phyloP scores from a whole-genome alignment of 192 early-diverging fungal genomes.

The Coemansia sp. region DNA sequence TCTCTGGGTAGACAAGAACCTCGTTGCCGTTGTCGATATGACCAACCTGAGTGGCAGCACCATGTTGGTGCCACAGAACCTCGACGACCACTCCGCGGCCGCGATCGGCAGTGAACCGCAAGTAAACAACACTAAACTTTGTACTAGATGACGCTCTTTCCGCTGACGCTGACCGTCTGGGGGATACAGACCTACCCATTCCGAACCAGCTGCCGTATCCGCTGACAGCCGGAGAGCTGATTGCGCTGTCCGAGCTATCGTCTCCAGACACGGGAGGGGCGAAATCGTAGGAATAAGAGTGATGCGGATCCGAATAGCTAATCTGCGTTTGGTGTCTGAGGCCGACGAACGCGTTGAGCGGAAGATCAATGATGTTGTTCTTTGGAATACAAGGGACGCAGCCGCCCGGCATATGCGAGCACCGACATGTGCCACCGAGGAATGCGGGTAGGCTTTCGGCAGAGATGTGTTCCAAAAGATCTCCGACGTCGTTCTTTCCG shows the following conservation, averaged over 20 bases:
- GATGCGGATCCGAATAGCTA: slow-evolving; percentile 33
- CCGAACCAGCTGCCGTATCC: slow-evolving; percentile 50
- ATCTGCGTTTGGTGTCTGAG: slow-evolving; percentile 41
- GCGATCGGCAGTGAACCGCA: slow-evolving; percentile 45
- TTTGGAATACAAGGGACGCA: slow-evolving; percentile 51
- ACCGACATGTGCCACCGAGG: slow-evolving; percentile 71
- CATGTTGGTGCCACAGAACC: slow-evolving; percentile 33
- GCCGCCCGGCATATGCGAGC: slow-evolving; percentile 72
- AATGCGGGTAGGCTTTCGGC: slow-evolving; percentile 69
- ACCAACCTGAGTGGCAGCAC: slow-evolving; percentile 10
- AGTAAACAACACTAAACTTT: slow-evolving; percentile 20
- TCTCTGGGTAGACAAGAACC: slow-evolving; percentile 44
- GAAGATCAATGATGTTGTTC: slow-evolving; percentile 43
- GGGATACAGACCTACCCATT: slow-evolving; percentile 25
- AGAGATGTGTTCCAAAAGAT: slow-evolving; percentile 64
- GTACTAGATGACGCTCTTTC: background rate
- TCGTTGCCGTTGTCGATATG: slow-evolving; percentile 26
- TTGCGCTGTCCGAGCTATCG: slow-evolving; percentile 17
- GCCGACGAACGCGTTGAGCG: slow-evolving; percentile 34
- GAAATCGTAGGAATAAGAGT: slow-evolving; percentile 38
- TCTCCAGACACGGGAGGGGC: slow-evolving; percentile 8
- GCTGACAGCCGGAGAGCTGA: slow-evolving; percentile 24
- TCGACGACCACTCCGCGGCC: slow-evolving; percentile 51
- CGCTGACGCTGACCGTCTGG: background rate
- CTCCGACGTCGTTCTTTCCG: slow-evolving; percentile 59